These are phyloP conservation scores for Serendipita sp. DNA, from an alignment of 768 basidiomycete species.

Conservation along the genomic window DNA sequence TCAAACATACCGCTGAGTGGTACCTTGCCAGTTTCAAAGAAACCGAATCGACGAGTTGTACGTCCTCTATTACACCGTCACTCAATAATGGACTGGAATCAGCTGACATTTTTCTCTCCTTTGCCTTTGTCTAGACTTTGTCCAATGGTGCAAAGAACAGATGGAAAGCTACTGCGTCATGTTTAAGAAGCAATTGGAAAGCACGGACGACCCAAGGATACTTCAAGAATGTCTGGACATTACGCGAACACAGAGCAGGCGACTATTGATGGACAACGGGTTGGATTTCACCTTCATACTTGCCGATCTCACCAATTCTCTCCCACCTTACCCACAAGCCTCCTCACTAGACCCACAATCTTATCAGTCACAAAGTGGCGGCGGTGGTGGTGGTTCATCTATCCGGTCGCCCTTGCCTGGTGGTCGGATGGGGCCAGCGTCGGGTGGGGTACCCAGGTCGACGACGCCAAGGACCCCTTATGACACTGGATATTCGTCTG, in stretches of 20 bases:
- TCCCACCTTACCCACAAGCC: neutral
- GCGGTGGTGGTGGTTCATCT: neutral
- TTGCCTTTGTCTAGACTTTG: conserved; percentile 45
- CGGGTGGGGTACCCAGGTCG: neutral
- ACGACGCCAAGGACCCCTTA: neutral
- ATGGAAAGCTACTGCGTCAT: conserved; percentile 69
- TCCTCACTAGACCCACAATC: neutral
- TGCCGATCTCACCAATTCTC: conserved; percentile 38
- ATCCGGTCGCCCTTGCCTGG: neutral
- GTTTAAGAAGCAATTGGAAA: conserved; percentile 85
- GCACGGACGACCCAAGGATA: conserved; percentile 53
- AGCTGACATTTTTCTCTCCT: too few species aligned
- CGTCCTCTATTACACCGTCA: neutral
- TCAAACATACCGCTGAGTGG: conserved; percentile 98
- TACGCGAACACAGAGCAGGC: conserved; percentile 65
- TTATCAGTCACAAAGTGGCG: neutral
- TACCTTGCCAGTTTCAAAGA: conserved; percentile 91
- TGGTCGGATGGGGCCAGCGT: neutral
- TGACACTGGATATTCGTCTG: neutral
- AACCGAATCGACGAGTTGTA: conserved; percentile 86
- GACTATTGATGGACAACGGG: conserved; percentile 83
- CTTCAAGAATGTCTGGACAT: conserved; percentile 68
- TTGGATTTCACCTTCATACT: conserved; percentile 89
- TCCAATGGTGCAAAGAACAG: conserved; percentile 84
- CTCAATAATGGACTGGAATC: too few species aligned